These are phyloP conservation scores for Neurospora cerealis DNA, from an alignment of 495 filamentous ascomycete species.

Conservation along the genomic window DNA sequence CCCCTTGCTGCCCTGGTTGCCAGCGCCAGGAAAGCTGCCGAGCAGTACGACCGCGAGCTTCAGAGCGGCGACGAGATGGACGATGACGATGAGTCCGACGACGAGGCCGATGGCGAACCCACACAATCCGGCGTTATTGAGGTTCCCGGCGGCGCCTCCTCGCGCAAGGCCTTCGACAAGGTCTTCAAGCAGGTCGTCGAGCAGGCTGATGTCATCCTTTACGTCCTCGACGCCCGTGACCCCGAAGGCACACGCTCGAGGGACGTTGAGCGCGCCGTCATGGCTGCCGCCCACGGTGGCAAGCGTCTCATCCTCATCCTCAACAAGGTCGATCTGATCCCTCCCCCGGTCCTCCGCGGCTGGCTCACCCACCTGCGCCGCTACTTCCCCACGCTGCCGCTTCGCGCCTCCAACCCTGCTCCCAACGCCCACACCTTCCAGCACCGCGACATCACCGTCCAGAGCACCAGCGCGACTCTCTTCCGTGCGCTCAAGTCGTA, in stretches of 20 bases:
- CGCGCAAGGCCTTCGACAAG: conserved; percentile 83
- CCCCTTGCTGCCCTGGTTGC: conserved; percentile 93
- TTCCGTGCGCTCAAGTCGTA: conserved; percentile 87
- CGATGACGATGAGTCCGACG: conserved; percentile 49
- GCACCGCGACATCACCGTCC: conserved; percentile 78
- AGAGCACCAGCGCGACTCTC: conserved; percentile 77
- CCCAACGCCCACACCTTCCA: conserved; percentile 86
- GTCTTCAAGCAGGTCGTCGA: conserved; percentile 93
- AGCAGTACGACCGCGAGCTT: conserved; percentile 61
- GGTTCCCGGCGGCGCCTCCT: conserved; percentile 47
- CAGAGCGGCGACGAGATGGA: conserved; percentile 49
- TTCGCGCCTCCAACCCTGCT: conserved; percentile 75
- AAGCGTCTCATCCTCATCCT: conserved; percentile 89
- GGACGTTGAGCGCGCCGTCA: conserved; percentile 81
- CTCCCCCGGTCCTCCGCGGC: conserved; percentile 63
- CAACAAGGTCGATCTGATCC: conserved; percentile 95
- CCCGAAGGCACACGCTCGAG: conserved; percentile 84
- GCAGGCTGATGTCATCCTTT: conserved; percentile 81
- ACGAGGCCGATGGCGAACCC: conserved; percentile 43
- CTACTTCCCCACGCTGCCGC: conserved; percentile 86
- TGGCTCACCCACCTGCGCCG: conserved; percentile 82
- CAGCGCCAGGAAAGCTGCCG: conserved; percentile 77
- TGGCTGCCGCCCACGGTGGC: conserved; percentile 69
- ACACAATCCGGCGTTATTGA: conserved; percentile 27
- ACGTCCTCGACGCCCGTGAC: conserved; percentile 89